These are phyloP conservation scores for Geotrichum australiense DNA, from an alignment of 1,139 yeast species.

Conservation along the genomic window DNA sequence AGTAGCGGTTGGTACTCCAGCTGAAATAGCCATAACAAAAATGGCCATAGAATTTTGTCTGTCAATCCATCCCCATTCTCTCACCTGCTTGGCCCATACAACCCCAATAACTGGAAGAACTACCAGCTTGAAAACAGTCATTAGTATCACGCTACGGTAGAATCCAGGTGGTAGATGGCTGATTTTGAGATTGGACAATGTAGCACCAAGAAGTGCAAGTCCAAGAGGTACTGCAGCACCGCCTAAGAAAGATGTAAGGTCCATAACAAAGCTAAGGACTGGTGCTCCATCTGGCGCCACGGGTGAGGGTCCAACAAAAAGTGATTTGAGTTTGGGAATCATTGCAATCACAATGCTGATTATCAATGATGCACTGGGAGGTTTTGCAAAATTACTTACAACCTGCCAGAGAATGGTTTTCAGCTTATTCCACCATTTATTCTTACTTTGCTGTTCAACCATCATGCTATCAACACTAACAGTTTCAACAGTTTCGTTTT, in stretches of 20 bases:
- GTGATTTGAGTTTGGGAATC: constrained; percentile 80
- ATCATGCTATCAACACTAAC: not conserved
- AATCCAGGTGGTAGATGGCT: constrained; percentile 59
- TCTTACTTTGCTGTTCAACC: not conserved
- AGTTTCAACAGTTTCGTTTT: not conserved
- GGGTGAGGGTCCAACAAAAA: constrained; percentile 48
- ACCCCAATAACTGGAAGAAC: constrained; percentile 58
- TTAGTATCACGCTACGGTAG: constrained; percentile 51
- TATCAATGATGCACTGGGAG: constrained; percentile 61
- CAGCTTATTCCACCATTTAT: not conserved
- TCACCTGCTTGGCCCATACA: constrained; percentile 46
- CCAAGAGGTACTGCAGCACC: constrained; percentile 89
- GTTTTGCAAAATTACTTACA: constrained; percentile 58
- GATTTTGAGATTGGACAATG: constrained; percentile 66
- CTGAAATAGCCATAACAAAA: constrained; percentile 70
- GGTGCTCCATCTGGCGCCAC: constrained; percentile 81
- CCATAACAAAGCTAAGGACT: constrained; percentile 77
- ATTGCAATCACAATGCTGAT: constrained; percentile 59
- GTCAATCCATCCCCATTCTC: constrained; percentile 43
- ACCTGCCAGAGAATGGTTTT: constrained; percentile 32
- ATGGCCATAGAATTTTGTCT: constrained; percentile 50
- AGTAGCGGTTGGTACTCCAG: constrained; percentile 83
- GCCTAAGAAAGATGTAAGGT: constrained; percentile 70
- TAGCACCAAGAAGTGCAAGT: constrained; percentile 71
- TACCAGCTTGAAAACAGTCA: constrained; percentile 44